These are phyloP conservation scores for Dactylellina sp. DNA, from an alignment of 2,329 filamentous ascomycete genomes.

Conservation along the genomic window DNA sequence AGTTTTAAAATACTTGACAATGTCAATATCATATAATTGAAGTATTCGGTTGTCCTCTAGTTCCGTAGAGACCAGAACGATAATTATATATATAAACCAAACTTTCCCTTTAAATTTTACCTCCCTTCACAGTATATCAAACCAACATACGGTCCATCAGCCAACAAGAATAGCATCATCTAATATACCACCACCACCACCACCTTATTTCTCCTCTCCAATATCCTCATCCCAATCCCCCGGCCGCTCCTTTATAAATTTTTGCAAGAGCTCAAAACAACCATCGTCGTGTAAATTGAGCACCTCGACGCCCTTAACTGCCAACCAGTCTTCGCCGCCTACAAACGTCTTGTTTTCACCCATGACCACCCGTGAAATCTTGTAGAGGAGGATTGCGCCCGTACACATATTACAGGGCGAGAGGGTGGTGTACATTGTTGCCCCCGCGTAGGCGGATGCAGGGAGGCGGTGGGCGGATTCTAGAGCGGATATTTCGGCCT, in stretches of 20 bases:
- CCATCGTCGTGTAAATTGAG: conserved; percentile 75
- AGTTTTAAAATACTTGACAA: too few relatives aligned
- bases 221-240: conserved; percentile 72
- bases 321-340: conserved; percentile 78
- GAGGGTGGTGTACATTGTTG: conserved; percentile 86
- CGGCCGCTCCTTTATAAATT: conserved; percentile 78
- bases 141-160: too few relatives aligned
- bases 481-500: conserved; percentile 82
- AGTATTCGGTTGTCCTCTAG: too few relatives aligned
- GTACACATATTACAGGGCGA: conserved; percentile 87
- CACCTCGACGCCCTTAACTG: conserved; percentile 76
- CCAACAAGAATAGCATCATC: too few relatives aligned
- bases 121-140: too few relatives aligned
- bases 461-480: conserved; percentile 79
- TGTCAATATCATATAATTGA: too few relatives aligned
- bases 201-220: conserved; percentile 25
- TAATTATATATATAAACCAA: too few relatives aligned
- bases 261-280: conserved; percentile 76
- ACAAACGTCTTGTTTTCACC: conserved; percentile 81
- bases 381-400: conserved; percentile 80
- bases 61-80: too few relatives aligned
- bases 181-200: too few relatives aligned
- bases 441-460: conserved; percentile 75
- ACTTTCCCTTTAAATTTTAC: too few relatives aligned
- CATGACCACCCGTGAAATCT: conserved; percentile 78